These are phyloP conservation scores for Podila clonocystis DNA, from an alignment of 192 early-diverging fungal species.

Conservation along the genomic window DNA sequence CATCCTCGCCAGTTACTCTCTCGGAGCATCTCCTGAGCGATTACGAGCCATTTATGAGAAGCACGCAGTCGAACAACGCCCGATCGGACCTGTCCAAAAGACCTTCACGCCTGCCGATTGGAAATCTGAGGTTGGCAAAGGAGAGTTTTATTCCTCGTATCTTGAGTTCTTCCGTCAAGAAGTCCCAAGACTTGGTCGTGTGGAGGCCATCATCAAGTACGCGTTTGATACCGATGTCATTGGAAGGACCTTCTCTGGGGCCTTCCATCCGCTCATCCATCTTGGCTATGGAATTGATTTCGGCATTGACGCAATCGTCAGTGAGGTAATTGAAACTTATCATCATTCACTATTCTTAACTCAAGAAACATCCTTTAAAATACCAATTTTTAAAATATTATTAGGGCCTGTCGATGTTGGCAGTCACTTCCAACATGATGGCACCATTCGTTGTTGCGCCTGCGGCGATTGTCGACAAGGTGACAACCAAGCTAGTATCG, in stretches of 20 bases:
- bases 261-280: conserved; percentile 70
- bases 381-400: no score
- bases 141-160: conserved; percentile 56
- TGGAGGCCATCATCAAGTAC: conserved; percentile 52
- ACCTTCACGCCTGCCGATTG: conserved; percentile 53
- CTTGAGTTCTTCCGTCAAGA: conserved; percentile 59
- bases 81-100: conserved; percentile 22
- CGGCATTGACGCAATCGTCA: conserved; percentile 57
- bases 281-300: conserved; percentile 73
- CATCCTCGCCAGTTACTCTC: conserved; percentile 62
- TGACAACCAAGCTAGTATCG: conserved; percentile 16
- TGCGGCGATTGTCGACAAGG: background rate
- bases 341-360: no score
- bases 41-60: conserved; percentile 61
- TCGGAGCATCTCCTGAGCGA: conserved; percentile 60
- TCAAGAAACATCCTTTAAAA: no score
- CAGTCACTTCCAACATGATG: conserved; percentile 48
- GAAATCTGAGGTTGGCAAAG: conserved; percentile 44
- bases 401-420: conserved; percentile 62
- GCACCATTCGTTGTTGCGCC: conserved; percentile 13
- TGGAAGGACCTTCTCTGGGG: conserved; percentile 57
- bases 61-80: conserved; percentile 45
- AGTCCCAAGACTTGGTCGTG: conserved; percentile 51
- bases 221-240: conserved; percentile 57
- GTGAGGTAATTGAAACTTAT: no score